Base-by-base conservation (phyloP, 345 rosid species). In the Cardamine occulta region DNA sequence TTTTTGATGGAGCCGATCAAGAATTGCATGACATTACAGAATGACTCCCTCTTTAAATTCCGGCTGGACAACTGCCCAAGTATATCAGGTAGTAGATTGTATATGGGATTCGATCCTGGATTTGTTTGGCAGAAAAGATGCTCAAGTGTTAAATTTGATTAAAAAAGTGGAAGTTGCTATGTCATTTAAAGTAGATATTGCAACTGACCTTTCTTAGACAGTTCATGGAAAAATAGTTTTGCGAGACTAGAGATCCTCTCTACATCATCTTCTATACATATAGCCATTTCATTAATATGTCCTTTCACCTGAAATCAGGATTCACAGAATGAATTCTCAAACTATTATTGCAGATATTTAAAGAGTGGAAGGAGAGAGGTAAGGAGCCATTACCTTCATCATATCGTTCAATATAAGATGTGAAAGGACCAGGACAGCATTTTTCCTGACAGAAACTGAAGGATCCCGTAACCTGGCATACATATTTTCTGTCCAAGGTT, bases 401-500 rank as follows among this genome's bases (percentile, higher is more conserved):
- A 95, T 95, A 73, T 95, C 99, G 82, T 95, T 95, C 84, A 92
- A 79, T 82, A 95, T 95, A 78, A 95, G 97, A 84, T 92, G 99
- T 57, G 98, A 95, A 72, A 95, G 98, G 75, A 95, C 98, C 82
- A 95, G 79, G 73, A 95, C 98, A 63, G 97, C 99, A 85, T 92
- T 92, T 87, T 95, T 92, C 84, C 98, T 79, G 63, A 92, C 99
- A 57, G 97, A 86, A 73, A 81, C 82, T 34, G 97, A 88, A 80
- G 88, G 70, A 82, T 92, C 98, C 61, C 82, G 82, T 61, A 92
- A 74, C 70, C 98, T 84, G 2, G 89, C 88, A 84, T 95, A 95
- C 97, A 92, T 84, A 66, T 92, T 85, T 73, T 95, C 97, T 37
- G 99, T 95, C 98, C 99, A 95, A 51, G 99, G 98, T 73, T 95